Evolutionary conservation across 768 basidiomycete genomes (phyloP).

Genomic region (Boletus insuetus): DNA sequence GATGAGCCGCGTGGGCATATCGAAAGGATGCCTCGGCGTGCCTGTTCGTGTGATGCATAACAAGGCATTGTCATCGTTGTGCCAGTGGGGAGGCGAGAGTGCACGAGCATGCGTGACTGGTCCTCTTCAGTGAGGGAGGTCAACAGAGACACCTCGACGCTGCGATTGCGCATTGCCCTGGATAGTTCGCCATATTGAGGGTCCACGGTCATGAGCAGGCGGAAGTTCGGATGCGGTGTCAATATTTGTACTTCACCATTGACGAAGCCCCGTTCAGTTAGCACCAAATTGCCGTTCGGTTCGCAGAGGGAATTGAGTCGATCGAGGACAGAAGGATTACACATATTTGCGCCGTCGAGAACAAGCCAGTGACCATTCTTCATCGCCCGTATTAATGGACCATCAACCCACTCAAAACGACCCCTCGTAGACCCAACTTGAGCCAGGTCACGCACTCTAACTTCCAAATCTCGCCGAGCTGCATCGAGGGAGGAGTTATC

Average conservation of each 20-base stretch:
- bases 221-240: slow-evolving; percentile 82
- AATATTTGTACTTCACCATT: slow-evolving; percentile 72
- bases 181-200: slow-evolving; percentile 91
- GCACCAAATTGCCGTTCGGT: slow-evolving; percentile 70
- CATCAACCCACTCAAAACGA: slow-evolving; percentile 93
- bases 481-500: slow-evolving; percentile 12
- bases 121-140: slow-evolving; percentile 43
- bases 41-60: slow-evolving; percentile 21
- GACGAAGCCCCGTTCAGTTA: slow-evolving; percentile 87
- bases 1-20: neutral
- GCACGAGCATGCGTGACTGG: slow-evolving; percentile 41
- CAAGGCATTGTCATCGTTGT: slow-evolving; percentile 2
- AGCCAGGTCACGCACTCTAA: slow-evolving; percentile 22
- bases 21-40: slow-evolving; percentile 24
- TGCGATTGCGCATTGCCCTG: slow-evolving; percentile 97
- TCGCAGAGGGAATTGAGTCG: slow-evolving; percentile 96
- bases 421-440: slow-evolving; percentile 36
- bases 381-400: slow-evolving; percentile 84
- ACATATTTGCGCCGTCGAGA: slow-evolving; percentile 90
- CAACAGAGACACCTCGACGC: slow-evolving; percentile 74
- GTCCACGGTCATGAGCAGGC: slow-evolving; percentile 92
- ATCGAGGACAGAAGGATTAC: slow-evolving; percentile 93
- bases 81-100: slow-evolving; percentile 46
- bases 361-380: slow-evolving; percentile 86
- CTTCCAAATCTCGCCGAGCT: slow-evolving; percentile 13